Conservation (phyloP, 139 green algal species). For the Microglena sp. region DNA sequence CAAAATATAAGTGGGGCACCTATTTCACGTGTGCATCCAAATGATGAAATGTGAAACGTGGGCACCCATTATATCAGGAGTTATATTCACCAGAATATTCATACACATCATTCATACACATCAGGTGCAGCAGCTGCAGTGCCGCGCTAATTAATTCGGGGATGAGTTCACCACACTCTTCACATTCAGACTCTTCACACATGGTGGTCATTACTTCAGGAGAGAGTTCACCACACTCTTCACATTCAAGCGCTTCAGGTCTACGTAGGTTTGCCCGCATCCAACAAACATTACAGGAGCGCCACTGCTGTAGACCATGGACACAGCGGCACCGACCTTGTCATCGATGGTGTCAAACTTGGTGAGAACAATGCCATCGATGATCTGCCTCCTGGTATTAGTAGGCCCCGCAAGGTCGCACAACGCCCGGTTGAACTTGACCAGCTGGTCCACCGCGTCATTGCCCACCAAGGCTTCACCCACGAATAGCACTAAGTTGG, state of each 20-base stretch:
- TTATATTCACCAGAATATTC: too few species aligned
- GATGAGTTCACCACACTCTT: conserved; percentile 81
- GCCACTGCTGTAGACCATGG: conserved; percentile 94
- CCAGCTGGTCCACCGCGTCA: conserved; percentile 97
- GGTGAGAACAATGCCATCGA: conserved; percentile 86
- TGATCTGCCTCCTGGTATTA: conserved; percentile 21
- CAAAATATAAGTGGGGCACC: too few species aligned
- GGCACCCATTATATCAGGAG: too few species aligned
- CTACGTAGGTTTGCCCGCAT: conserved; percentile 94
- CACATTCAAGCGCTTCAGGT: conserved; percentile 90
- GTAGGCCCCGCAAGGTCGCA: conserved; percentile 15
- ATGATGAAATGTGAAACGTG: too few species aligned
- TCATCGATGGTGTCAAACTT: conserved; percentile 99
- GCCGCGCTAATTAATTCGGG: conserved; percentile 63
- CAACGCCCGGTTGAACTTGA: conserved; percentile 86
- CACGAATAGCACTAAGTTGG: conserved; percentile 96
- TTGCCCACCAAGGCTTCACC: conserved; percentile 98
- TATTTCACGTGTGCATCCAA: too few species aligned
- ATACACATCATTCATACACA: too few species aligned
- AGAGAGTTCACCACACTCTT: conserved; percentile 81
- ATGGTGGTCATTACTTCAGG: conserved; percentile 64
- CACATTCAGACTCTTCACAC: conserved; percentile 89
- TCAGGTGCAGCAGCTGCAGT: too few species aligned
- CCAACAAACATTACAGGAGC: conserved; percentile 98
- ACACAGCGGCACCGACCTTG: conserved; percentile 94